These are phyloP conservation scores for Eucalyptus caleyi DNA, from an alignment of 345 rosid species.

Conservation along the genomic window DNA sequence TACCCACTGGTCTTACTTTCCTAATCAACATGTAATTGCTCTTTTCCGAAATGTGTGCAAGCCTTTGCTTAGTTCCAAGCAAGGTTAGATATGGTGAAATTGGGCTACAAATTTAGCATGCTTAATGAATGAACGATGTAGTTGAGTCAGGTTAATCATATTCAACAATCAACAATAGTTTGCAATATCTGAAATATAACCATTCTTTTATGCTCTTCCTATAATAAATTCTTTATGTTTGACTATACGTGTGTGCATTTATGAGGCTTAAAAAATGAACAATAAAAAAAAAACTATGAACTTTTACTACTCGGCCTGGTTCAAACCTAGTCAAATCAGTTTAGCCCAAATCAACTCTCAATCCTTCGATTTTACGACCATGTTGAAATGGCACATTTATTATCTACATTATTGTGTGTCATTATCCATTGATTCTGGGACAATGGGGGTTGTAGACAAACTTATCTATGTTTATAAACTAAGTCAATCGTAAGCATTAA, in stretches of 20 bases:
- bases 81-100: background rate
- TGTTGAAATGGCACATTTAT: background rate
- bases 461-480: background rate
- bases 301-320: background rate
- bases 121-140: background rate
- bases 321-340: background rate
- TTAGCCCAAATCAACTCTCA: background rate
- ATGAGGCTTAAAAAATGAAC: background rate
- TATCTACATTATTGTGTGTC: background rate
- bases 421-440: background rate
- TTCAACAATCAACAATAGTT: background rate
- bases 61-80: background rate
- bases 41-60: background rate
- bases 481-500: background rate
- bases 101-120: background rate
- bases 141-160: background rate
- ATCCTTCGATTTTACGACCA: background rate
- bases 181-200: background rate
- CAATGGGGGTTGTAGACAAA: background rate
- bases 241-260: background rate
- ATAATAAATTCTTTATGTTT: background rate
- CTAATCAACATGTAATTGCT: background rate
- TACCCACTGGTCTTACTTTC: background rate
- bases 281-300: background rate
- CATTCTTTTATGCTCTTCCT: background rate